Evolutionary conservation across 2,329 filamentous ascomycete genomes (phyloP), one percentile per base, ranked within the genome.

Genomic region (Trichoderma atrobrunneum): DNA sequence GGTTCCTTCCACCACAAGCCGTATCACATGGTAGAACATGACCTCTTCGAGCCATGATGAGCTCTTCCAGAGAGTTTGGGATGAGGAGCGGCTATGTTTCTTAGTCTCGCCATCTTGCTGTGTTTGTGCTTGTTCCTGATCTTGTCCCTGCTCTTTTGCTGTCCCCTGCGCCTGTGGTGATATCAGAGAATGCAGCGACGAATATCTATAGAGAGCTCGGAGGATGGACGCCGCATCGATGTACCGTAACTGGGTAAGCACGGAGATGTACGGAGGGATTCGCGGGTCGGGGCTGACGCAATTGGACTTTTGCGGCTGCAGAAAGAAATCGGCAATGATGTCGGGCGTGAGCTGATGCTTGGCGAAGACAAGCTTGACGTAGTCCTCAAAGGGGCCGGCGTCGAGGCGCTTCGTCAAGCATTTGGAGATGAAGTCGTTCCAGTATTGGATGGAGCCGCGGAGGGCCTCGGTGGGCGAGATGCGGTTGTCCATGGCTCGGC

Each of bases 1-100:
- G 1, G 78, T 80, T 0, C 85, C 87, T 62, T 87, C 83, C 1
- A 86, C 92, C 65, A 98, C 94, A 0, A 91, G 92, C 82, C 97
- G 97, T 3, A 94, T 93, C 65, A 99, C 94, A 4, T 95, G 91
- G 81, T 97, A 97, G 78, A 98, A 92, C 82, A 98, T 93, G 65
- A 96, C 91, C 82, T 98, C 97, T 80, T 99, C 96, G 0, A 92
- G 81, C 73, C 83, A 83, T 74, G 88, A 90, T 1, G 89, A 90
- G 78, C 81, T 87, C 66, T 80, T 82, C 89, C 89, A 91, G 73
- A 85, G 80, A 34, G 79, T 72, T 1, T 73, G 63, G 24, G 78
- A 73, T 16, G 76, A 57, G 6, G 75, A 74, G 69, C 76, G 76
- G 4, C 73, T 73, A 26, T 78, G 76, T 7, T 76, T 75, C 18